phyloP scores from a whole-genome alignment of 2,329 filamentous ascomycete genomes.

The Clonostachys solani region DNA sequence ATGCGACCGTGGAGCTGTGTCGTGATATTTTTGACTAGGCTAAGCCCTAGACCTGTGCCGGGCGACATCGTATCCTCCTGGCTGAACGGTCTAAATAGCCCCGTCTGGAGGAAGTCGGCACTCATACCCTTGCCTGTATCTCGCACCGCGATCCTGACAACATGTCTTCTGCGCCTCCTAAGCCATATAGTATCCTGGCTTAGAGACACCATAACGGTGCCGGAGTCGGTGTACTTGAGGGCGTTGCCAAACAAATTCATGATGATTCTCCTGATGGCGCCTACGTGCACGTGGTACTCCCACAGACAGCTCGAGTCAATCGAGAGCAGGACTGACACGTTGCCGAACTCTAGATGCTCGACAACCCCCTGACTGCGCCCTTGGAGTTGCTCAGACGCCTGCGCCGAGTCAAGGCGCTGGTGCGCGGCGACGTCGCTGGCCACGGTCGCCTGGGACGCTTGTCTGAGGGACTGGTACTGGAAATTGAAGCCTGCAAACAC shows the following conservation, averaged over 20 bases:
- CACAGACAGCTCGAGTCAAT: constrained; percentile 42
- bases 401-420: neutral
- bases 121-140: constrained; percentile 66
- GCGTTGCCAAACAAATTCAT: constrained; percentile 62
- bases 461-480: constrained; percentile 9
- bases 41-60: constrained; percentile 62
- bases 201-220: constrained; percentile 21
- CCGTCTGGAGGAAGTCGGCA: constrained; percentile 54
- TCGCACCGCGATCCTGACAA: constrained; percentile 39
- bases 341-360: constrained; percentile 2
- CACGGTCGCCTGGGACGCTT: neutral
- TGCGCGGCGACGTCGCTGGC: neutral
- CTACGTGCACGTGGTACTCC: constrained; percentile 49
- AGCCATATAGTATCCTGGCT: constrained; percentile 6
- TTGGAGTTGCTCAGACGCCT: neutral
- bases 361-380: neutral
- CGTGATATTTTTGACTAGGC: constrained; percentile 58
- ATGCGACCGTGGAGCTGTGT: constrained; percentile 54
- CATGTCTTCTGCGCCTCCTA: constrained; percentile 5
- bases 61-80: constrained; percentile 59
- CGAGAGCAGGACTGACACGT: constrained; percentile 42
- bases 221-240: constrained; percentile 51
- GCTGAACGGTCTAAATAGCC: constrained; percentile 58
- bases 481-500: constrained; percentile 40
- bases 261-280: constrained; percentile 46